Evolutionary conservation across 768 basidiomycete genomes (phyloP).

Genomic region (Obba rivulosa): DNA sequence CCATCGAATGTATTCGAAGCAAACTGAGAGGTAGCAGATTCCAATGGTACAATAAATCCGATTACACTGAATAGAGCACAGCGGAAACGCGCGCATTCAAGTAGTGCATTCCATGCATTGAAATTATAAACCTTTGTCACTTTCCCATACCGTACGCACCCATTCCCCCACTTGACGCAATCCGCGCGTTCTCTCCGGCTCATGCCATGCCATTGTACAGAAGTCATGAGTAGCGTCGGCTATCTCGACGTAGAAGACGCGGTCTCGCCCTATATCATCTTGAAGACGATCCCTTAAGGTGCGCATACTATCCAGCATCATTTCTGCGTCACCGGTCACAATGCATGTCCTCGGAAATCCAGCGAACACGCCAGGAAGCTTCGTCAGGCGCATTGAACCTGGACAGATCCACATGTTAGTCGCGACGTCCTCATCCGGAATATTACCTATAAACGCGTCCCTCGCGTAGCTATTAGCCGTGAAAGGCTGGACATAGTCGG

Average conservation of each 20-base stretch:
- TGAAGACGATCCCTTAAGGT: constrained; percentile 20
- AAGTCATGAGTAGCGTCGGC: constrained; percentile 3
- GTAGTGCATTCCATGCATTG: no score
- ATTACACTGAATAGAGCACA: no score
- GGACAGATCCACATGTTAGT: constrained; percentile 10
- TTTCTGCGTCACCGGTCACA: constrained; percentile 24
- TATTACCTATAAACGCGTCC: constrained; percentile 1
- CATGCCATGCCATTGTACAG: not conserved
- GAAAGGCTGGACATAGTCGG: constrained; percentile 4
- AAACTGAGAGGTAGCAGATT: no score
- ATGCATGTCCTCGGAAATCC: constrained; percentile 23
- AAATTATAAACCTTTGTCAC: no score
- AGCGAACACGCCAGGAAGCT: constrained; percentile 8
- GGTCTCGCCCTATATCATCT: no score
- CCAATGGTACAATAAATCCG: no score
- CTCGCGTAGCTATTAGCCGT: not conserved
- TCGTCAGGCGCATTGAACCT: not conserved
- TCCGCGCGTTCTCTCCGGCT: constrained; percentile 9
- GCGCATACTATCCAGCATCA: constrained; percentile 22
- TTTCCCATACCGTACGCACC: no score
- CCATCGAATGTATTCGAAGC: no score
- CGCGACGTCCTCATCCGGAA: not conserved
- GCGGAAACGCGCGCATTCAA: no score
- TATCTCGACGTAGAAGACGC: constrained; percentile 6
- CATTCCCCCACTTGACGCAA: no score